These are phyloP conservation scores for Penicillium dipodomyicola DNA, from an alignment of 495 filamentous ascomycete species.

Conservation along the genomic window DNA sequence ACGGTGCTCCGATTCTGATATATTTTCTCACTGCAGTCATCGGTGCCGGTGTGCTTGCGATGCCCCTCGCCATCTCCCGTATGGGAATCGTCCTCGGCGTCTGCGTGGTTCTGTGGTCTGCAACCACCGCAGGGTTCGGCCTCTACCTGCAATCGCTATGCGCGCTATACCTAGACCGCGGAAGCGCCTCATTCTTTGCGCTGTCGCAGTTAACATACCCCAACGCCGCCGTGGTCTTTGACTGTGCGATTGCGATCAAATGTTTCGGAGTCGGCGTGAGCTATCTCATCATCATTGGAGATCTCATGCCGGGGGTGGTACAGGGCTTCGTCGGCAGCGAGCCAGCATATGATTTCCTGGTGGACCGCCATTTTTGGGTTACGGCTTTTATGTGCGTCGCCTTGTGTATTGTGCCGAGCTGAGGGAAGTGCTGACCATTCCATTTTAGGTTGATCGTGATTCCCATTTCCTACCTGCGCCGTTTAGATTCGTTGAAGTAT, in stretches of 20 bases:
- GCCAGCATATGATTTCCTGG: constrained; percentile 64
- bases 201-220: constrained; percentile 95
- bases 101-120: constrained; percentile 87
- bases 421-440: constrained; percentile 15
- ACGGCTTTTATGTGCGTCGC: constrained; percentile 84
- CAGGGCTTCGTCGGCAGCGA: constrained; percentile 65
- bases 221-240: constrained; percentile 92
- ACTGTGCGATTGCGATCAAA: constrained; percentile 94
- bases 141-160: constrained; percentile 93
- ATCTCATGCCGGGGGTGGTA: constrained; percentile 94
- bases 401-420: neutral
- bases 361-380: constrained; percentile 94
- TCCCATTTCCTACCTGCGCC: constrained; percentile 84
- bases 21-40: constrained; percentile 58
- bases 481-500: constrained; percentile 93
- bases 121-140: constrained; percentile 82
- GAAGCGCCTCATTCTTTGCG: constrained; percentile 81
- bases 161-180: constrained; percentile 85
- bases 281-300: constrained; percentile 97
- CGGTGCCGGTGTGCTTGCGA: constrained; percentile 89
- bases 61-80: constrained; percentile 89
- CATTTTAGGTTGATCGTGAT: constrained; percentile 78
- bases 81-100: constrained; percentile 84
- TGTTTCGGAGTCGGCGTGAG: constrained; percentile 96
- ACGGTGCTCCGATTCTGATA: constrained; percentile 1